Evolutionary conservation across 208 protist species (phyloP).

Genomic region (Trypanosoma platydactyli): DNA sequence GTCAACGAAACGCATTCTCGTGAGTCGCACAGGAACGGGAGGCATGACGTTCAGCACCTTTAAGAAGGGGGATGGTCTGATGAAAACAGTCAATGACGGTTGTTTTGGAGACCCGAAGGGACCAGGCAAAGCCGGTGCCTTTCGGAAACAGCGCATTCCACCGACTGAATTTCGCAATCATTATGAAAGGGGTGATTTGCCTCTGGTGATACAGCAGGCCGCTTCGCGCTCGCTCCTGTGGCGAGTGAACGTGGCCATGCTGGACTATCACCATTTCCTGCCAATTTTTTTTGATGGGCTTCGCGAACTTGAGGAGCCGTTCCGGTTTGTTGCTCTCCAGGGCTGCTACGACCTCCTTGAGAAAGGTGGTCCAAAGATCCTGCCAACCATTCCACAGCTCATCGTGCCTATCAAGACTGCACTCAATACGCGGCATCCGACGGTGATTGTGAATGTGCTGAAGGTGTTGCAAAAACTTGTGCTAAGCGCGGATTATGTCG

Average conservation of each 20-base stretch:
- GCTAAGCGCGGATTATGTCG: slow-evolving; percentile 92
- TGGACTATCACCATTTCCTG: slow-evolving; percentile 99
- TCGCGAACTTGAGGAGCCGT: slow-evolving; percentile 97
- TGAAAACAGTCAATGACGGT: slow-evolving; percentile 52
- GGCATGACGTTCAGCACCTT: slow-evolving; percentile 87
- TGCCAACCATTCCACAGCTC: slow-evolving; percentile 98
- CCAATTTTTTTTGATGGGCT: slow-evolving; percentile 99
- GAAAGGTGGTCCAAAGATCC: slow-evolving; percentile 93
- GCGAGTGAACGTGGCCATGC: slow-evolving; percentile 96
- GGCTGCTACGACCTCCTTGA: slow-evolving; percentile 94
- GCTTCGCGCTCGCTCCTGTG: slow-evolving; percentile 94
- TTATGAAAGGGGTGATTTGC: slow-evolving; percentile 98
- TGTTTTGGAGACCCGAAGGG: slow-evolving; percentile 76
- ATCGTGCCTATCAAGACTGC: slow-evolving; percentile 99
- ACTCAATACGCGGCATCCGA: slow-evolving; percentile 97
- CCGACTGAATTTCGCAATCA: slow-evolving; percentile 96
- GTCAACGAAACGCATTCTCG: slow-evolving; percentile 38
- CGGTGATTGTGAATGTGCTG: slow-evolving; percentile 94
- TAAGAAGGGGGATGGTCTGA: slow-evolving; percentile 42
- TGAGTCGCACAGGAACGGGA: slow-evolving; percentile 77
- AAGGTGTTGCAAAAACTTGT: slow-evolving; percentile 97
- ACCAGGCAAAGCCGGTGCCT: slow-evolving; percentile 70
- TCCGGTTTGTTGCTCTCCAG: slow-evolving; percentile 94
- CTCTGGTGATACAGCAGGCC: slow-evolving; percentile 94
- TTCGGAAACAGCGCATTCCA: slow-evolving; percentile 69